Percentiles rank a stretch among this genome's conserved stretches.
phyloP scores from a whole-genome alignment of 495 filamentous ascomycete species.

The Penicillium maclennaniae region DNA sequence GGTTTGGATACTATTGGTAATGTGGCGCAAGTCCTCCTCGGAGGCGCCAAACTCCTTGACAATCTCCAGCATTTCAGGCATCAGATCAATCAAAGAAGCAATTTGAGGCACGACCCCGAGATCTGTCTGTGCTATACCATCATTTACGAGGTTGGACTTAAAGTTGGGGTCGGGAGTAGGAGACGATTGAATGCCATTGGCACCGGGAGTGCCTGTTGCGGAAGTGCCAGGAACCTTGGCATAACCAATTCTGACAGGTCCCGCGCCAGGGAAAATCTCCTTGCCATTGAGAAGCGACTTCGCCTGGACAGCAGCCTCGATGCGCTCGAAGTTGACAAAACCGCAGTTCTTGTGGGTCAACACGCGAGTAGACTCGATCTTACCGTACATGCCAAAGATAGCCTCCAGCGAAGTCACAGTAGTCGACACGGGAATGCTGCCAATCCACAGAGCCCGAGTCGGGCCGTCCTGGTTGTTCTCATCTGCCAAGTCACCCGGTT shows the following conservation, averaged over 20 bases:
- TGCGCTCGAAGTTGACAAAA: constrained; percentile 92
- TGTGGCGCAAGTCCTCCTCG: constrained; percentile 72
- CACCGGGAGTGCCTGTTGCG: constrained; percentile 72
- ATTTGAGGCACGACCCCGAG: constrained; percentile 57
- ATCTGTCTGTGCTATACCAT: constrained; percentile 34
- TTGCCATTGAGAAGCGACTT: constrained; percentile 86
- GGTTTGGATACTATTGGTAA: constrained; percentile 66
- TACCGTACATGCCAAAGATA: constrained; percentile 87
- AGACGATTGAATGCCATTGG: constrained; percentile 79
- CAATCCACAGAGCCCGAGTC: constrained; percentile 92
- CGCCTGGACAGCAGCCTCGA: constrained; percentile 85
- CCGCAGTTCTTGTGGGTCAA: constrained; percentile 99
- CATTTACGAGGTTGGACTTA: constrained; percentile 26
- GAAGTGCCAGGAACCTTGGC: constrained; percentile 91
- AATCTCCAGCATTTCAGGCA: constrained; percentile 77
- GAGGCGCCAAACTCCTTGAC: constrained; percentile 84
- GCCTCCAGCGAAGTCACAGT: constrained; percentile 88
- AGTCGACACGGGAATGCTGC: constrained; percentile 95
- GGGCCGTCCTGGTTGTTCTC: constrained; percentile 83
- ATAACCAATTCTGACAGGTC: constrained; percentile 91
- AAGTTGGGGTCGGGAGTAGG: constrained; percentile 82
- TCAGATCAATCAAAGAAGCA: constrained; percentile 69
- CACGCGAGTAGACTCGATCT: constrained; percentile 87
- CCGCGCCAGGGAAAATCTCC: constrained; percentile 96
- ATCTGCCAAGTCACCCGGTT: constrained; percentile 46